A percentile compares a stretch with the other conserved stretches of the same genome.
These are phyloP conservation scores for Xylaria sp. DNA, from an alignment of 2,329 filamentous ascomycete genomes.

Conservation along the genomic window DNA sequence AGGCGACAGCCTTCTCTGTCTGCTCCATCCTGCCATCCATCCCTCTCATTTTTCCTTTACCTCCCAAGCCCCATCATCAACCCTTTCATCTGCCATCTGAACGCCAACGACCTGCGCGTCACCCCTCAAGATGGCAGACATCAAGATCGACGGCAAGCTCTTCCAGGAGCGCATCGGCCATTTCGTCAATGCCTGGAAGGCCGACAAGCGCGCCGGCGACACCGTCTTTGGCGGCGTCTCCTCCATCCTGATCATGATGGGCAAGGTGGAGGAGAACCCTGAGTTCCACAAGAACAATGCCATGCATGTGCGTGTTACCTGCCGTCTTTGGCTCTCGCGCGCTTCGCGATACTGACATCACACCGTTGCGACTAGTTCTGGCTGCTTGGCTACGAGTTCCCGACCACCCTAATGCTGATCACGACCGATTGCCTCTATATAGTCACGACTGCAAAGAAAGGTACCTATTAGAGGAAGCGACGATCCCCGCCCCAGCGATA, in stretches of 20 bases:
- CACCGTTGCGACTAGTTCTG: conserved; percentile 69
- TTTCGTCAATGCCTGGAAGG: conserved; percentile 91
- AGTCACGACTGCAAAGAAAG: conserved; percentile 96
- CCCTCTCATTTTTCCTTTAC: neutral
- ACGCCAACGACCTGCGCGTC: conserved; percentile 26
- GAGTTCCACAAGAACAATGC: conserved; percentile 96
- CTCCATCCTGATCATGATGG: conserved; percentile 88
- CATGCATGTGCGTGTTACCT: conserved; percentile 72
- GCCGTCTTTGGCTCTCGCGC: neutral
- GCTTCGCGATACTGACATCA: neutral
- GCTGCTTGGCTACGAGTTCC: conserved; percentile 98
- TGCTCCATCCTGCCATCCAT: conserved; percentile 1
- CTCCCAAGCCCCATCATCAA: conserved; percentile 5
- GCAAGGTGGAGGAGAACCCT: conserved; percentile 87
- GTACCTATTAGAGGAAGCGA: conserved; percentile 47
- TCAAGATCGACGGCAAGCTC: conserved; percentile 90
- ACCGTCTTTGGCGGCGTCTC: conserved; percentile 81
- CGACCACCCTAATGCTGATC: conserved; percentile 90
- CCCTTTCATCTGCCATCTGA: conserved; percentile 31
- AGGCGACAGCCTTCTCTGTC: conserved; percentile 17
- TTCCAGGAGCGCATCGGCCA: conserved; percentile 93
- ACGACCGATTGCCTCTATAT: conserved; percentile 87
- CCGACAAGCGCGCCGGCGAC: conserved; percentile 88
- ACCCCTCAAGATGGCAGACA: conserved; percentile 68
- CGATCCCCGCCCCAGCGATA: neutral